These are phyloP conservation scores for Globisporangium alternatum DNA, from an alignment of 352 stramenopile species.

Conservation along the genomic window DNA sequence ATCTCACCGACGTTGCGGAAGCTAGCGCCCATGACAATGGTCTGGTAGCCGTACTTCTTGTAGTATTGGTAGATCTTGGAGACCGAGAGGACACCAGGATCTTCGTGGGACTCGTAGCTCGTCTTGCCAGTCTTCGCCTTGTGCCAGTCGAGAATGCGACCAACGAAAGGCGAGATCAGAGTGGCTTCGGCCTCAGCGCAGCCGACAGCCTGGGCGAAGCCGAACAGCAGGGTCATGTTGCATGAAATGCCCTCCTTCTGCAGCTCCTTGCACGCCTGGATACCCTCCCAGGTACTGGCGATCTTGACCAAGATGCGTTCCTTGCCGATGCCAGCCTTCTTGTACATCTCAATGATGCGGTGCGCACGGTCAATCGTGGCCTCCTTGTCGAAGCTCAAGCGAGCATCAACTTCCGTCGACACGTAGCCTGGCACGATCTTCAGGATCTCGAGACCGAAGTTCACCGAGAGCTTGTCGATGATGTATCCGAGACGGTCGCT, in stretches of 20 bases:
- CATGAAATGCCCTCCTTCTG: constrained; percentile 97
- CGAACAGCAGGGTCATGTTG: constrained; percentile 99
- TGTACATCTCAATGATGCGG: constrained; percentile 97
- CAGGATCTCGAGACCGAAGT: constrained; percentile 97
- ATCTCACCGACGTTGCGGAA: constrained; percentile 98
- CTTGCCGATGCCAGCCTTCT: constrained; percentile 93
- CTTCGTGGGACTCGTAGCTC: constrained; percentile 91
- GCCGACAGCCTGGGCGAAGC: constrained; percentile 95
- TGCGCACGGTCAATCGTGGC: constrained; percentile 90
- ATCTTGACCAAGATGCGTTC: constrained; percentile 98
- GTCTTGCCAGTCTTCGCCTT: constrained; percentile 92
- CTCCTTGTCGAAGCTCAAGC: constrained; percentile 96
- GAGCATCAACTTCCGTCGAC: constrained; percentile 98
- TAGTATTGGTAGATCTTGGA: constrained; percentile 98
- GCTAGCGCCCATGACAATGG: constrained; percentile 94
- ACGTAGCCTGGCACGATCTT: constrained; percentile 97
- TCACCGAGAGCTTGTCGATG: constrained; percentile 98
- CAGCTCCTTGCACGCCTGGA: constrained; percentile 95
- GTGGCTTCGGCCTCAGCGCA: constrained; percentile 94
- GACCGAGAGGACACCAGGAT: constrained; percentile 96
- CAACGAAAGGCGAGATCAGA: constrained; percentile 96
- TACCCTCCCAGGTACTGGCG: constrained; percentile 97
- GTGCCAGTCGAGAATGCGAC: constrained; percentile 98
- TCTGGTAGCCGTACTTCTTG: constrained; percentile 97
- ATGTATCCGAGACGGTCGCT: constrained; percentile 88